These are phyloP conservation scores for Lecanoromycetidae sp. DNA, from an alignment of 2,329 filamentous ascomycete species.

Conservation along the genomic window DNA sequence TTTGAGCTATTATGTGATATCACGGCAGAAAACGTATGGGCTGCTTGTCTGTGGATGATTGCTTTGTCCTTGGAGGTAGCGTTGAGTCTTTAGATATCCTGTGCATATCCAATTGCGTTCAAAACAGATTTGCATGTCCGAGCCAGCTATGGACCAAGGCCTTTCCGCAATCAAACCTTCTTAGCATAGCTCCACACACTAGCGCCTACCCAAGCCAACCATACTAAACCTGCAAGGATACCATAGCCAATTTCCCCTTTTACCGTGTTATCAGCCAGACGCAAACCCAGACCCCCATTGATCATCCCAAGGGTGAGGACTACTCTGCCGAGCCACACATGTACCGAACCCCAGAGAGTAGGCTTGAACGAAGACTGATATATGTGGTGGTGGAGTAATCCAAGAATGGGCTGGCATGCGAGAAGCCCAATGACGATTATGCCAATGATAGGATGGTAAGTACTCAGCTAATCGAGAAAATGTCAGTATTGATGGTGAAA, in stretches of 20 bases:
- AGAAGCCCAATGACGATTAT: constrained; percentile 31
- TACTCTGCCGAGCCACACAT: constrained; percentile 33
- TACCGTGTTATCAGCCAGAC: constrained; percentile 9
- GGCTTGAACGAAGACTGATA: constrained; percentile 30
- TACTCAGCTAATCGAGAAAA: constrained; percentile 16
- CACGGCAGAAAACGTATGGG: too few relatives aligned
- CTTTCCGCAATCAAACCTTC: too few relatives aligned
- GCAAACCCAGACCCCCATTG: constrained; percentile 18
- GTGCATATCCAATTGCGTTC: too few relatives aligned
- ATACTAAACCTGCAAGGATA: constrained; percentile 17
- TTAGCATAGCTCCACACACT: constrained; percentile 31
- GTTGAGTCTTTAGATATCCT: too few relatives aligned
- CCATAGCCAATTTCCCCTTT: constrained; percentile 17
- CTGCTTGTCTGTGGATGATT: too few relatives aligned
- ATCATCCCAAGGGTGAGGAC: constrained; percentile 18
- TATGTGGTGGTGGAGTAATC: constrained; percentile 32
- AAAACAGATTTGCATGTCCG: too few relatives aligned
- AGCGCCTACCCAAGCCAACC: constrained; percentile 23
- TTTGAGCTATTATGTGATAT: too few relatives aligned
- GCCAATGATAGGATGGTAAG: constrained; percentile 37
- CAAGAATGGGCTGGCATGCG: constrained; percentile 33
- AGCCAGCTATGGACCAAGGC: too few relatives aligned
- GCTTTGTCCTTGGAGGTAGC: too few relatives aligned
- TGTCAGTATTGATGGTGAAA: background rate
- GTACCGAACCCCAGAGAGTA: constrained; percentile 32